Conservation (phyloP, 306 rosid genomes). For the Begonia loranthoides region DNA sequence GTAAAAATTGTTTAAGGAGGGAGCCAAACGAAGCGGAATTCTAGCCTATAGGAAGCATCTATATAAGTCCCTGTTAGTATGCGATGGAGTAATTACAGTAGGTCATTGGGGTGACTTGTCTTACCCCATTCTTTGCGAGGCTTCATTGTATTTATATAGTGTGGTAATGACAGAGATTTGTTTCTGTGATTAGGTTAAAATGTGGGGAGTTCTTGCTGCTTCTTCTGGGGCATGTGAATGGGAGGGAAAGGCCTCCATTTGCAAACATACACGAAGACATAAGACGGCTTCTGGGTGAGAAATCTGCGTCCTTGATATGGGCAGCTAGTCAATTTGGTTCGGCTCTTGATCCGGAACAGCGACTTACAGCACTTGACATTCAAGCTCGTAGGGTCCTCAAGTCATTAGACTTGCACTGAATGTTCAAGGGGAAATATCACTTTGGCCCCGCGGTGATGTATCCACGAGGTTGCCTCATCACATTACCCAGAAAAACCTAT, state of each 20-base stretch:
- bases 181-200: constrained; percentile 52
- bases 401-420: constrained; percentile 67
- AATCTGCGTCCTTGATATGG: constrained; percentile 94
- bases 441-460: too few relatives aligned
- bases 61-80: too few relatives aligned
- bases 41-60: too few relatives aligned
- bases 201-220: constrained; percentile 88
- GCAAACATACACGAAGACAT: constrained; percentile 76
- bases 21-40: too few relatives aligned
- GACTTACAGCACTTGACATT: constrained; percentile 68
- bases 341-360: constrained; percentile 75
- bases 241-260: constrained; percentile 58
- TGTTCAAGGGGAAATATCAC: too few relatives aligned
- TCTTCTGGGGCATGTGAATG: constrained; percentile 81
- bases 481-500: too few relatives aligned
- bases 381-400: constrained; percentile 90
- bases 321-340: constrained; percentile 95
- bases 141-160: not conserved
- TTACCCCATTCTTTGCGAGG: not conserved
- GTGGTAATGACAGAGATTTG: not conserved
- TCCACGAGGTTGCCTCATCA: too few relatives aligned
- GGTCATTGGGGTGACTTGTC: too few relatives aligned
- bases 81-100: not conserved
- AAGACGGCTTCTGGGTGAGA: constrained; percentile 79
- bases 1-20: too few relatives aligned